These are phyloP conservation scores for Nyssa sinensis DNA, from an alignment of 148 eudicot species.

Conservation along the genomic window DNA sequence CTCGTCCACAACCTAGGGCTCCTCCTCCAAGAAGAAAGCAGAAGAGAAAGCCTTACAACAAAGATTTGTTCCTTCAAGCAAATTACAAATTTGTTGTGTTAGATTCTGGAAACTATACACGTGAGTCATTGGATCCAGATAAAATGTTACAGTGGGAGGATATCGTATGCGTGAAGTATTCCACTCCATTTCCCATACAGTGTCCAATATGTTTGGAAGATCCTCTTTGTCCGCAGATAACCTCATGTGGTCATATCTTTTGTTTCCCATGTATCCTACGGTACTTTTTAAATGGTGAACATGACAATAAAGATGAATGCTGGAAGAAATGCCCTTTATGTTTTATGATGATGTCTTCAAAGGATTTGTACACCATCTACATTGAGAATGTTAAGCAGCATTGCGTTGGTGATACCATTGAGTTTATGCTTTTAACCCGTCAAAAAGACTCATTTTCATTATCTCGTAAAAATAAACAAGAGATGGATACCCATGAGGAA, in stretches of 20 bases:
- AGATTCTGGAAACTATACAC: slow-evolving; percentile 59
- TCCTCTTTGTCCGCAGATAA: slow-evolving; percentile 91
- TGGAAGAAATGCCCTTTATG: slow-evolving; percentile 92
- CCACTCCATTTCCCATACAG: slow-evolving; percentile 66
- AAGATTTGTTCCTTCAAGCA: slow-evolving; percentile 95
- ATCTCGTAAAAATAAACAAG: slow-evolving; percentile 45
- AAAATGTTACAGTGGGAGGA: slow-evolving; percentile 92
- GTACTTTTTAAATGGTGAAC: slow-evolving; percentile 68
- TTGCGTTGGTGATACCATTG: slow-evolving; percentile 53
- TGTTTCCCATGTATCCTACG: slow-evolving; percentile 92
- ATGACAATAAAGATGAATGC: slow-evolving; percentile 67
- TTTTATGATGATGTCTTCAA: slow-evolving; percentile 79
- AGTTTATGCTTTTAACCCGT: slow-evolving; percentile 76
- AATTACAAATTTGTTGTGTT: slow-evolving; percentile 87
- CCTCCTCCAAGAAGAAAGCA: slow-evolving; percentile 62
- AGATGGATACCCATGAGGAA: slow-evolving; percentile 23
- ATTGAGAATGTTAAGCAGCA: slow-evolving; percentile 75
- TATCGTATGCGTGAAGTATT: slow-evolving; percentile 76
- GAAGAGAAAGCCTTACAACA: slow-evolving; percentile 85
- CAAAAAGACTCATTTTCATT: slow-evolving; percentile 65
- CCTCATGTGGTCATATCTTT: slow-evolving; percentile 90
- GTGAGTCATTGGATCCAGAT: slow-evolving; percentile 80
- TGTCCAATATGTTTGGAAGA: slow-evolving; percentile 93
- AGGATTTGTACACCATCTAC: slow-evolving; percentile 76
- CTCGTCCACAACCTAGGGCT: slow-evolving; percentile 64